Conservation (phyloP, 768 basidiomycete species). For the Pholiota molesta region DNA sequence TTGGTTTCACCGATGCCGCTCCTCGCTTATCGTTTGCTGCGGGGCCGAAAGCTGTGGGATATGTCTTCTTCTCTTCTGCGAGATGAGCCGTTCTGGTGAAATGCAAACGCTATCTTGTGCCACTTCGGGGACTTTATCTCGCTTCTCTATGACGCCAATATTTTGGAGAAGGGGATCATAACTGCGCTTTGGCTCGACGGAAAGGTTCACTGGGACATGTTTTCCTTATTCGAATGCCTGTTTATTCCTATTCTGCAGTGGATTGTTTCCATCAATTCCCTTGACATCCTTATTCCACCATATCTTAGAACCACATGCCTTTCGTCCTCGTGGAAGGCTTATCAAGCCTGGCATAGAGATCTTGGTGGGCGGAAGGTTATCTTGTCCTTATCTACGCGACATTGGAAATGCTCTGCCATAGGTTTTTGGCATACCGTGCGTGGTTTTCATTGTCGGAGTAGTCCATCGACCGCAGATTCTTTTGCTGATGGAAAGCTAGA, state of each 20-base stretch:
- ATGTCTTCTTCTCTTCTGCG: no score
- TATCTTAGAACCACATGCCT: neutral
- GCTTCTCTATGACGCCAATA: neutral
- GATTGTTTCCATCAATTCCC: neutral
- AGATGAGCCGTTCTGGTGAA: no score
- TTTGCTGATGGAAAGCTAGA: neutral
- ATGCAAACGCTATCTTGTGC: no score
- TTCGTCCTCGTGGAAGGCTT: neutral
- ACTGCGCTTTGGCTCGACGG: no score
- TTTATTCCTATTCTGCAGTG: neutral
- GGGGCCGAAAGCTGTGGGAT: neutral
- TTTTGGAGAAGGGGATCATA: no score
- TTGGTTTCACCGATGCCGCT: neutral
- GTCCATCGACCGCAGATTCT: constrained; percentile 1
- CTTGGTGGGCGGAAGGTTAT: no score
- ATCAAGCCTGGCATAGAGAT: neutral
- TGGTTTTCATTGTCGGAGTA: constrained; percentile 1
- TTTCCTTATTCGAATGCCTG: no score
- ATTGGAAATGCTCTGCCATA: constrained; percentile 6
- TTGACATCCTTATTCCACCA: neutral
- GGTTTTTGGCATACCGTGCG: neutral
- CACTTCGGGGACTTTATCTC: neutral
- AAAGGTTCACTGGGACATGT: no score
- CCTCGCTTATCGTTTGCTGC: neutral
- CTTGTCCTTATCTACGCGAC: constrained; percentile 13